A percentile compares a stretch with the other conserved stretches of the same genome.
Conservation (phyloP, 2,329 filamentous ascomycete species). For the Alternaria ethzedia region DNA sequence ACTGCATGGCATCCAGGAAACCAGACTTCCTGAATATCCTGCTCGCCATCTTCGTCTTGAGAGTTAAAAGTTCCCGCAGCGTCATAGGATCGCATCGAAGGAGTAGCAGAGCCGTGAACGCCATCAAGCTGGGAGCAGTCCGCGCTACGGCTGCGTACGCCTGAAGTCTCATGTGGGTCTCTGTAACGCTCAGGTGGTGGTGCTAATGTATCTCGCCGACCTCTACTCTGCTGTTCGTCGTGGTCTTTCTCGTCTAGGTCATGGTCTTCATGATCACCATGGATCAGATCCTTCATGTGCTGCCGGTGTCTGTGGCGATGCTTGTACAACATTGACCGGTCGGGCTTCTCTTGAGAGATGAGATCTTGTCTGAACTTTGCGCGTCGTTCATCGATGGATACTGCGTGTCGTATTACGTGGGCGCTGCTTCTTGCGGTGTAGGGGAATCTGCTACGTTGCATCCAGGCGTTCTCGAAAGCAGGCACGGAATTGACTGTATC, state of each 20-base stretch:
- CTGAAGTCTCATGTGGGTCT: conserved; percentile 43
- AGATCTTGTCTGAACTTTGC: conserved; percentile 76
- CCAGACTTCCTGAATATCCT: conserved; percentile 82
- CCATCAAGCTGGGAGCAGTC: conserved; percentile 27
- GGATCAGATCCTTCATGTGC: conserved; percentile 15
- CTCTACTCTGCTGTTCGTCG: conserved; percentile 16
- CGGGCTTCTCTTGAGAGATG: conserved; percentile 57
- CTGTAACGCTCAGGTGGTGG: conserved; percentile 41
- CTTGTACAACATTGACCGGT: conserved; percentile 35
- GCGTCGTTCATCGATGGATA: conserved; percentile 73
- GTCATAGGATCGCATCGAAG: conserved; percentile 43
- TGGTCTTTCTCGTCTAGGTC: conserved; percentile 14
- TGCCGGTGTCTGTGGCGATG: conserved; percentile 32
- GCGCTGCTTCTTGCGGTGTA: conserved; percentile 65
- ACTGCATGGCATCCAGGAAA: conserved; percentile 77
- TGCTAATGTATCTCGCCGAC: conserved; percentile 32
- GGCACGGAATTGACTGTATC: conserved; percentile 84
- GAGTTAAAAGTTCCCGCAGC: conserved; percentile 28
- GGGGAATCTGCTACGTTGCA: conserved; percentile 78
- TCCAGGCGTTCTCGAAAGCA: conserved; percentile 75
- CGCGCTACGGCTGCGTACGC: conserved; percentile 42
- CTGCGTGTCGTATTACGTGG: conserved; percentile 70
- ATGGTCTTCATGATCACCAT: conserved; percentile 21
- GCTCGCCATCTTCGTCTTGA: conserved; percentile 55
- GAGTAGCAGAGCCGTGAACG: conserved; percentile 20